Conservation (phyloP, 75 land plant genomes). For the Chamaecyparis obtusa region DNA sequence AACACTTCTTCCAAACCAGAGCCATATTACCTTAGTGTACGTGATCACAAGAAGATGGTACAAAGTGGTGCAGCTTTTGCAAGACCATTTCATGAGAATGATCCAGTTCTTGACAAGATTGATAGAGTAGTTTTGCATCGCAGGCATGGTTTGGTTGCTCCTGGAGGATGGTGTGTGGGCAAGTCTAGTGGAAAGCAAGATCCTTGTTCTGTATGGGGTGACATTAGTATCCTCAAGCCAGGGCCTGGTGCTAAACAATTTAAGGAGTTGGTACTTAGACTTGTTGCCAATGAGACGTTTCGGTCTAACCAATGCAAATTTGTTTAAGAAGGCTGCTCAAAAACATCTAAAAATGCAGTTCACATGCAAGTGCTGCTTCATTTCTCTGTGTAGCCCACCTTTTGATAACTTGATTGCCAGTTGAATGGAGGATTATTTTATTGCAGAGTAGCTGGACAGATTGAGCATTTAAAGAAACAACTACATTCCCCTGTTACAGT, state of each 20-base stretch:
- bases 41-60: constrained; percentile 56
- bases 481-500: neutral
- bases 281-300: constrained; percentile 52
- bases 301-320: constrained; percentile 59
- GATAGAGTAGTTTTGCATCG: constrained; percentile 62
- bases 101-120: constrained; percentile 70
- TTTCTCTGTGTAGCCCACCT: neutral
- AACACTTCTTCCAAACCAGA: constrained; percentile 45
- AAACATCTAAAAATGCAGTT: neutral
- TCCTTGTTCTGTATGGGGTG: constrained; percentile 73
- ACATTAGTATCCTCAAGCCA: constrained; percentile 64
- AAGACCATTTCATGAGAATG: constrained; percentile 39
- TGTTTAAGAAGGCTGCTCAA: constrained; percentile 19
- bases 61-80: constrained; percentile 83
- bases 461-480: neutral
- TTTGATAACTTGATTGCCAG: neutral
- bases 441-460: neutral
- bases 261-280: constrained; percentile 38
- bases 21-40: constrained; percentile 30
- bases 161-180: constrained; percentile 96
- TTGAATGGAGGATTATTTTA: neutral
- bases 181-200: constrained; percentile 18
- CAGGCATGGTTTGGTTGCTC: constrained; percentile 45
- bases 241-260: constrained; percentile 76
- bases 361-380: neutral